A percentile compares a stretch with the other conserved stretches of the same genome.
Conservation (phyloP, 164 flowering plant species). For the Magnolia changhungtana region DNA sequence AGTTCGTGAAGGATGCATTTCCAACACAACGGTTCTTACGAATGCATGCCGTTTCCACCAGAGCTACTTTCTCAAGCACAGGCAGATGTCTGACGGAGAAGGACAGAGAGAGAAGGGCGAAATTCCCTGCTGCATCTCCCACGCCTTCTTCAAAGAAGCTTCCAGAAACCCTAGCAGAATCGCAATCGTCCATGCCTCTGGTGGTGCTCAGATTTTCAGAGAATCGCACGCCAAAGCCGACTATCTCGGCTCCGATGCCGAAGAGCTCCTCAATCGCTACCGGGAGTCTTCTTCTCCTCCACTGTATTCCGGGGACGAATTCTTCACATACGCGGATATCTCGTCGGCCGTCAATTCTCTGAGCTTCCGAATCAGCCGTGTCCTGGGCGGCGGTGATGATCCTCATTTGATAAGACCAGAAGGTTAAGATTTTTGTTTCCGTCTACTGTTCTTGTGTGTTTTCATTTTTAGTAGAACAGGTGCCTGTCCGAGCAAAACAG, state of each 20-base stretch:
- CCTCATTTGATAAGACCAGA: slow-evolving; percentile 36
- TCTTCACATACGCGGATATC: slow-evolving; percentile 62
- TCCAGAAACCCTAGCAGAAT: slow-evolving; percentile 43
- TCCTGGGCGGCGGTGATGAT: slow-evolving; percentile 56
- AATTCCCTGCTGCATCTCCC: slow-evolving; percentile 62
- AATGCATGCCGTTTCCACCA: too few relatives aligned
- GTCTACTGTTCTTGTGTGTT: background rate
- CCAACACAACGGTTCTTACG: too few relatives aligned
- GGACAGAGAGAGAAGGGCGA: background rate
- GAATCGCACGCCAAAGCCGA: slow-evolving; percentile 14
- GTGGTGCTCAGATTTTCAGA: slow-evolving; percentile 33
- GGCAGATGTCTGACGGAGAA: background rate
- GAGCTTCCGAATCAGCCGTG: slow-evolving; percentile 46
- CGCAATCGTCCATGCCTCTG: slow-evolving; percentile 65
- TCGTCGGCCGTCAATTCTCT: slow-evolving; percentile 50
- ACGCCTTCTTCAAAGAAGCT: slow-evolving; percentile 54
- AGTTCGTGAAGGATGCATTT: too few relatives aligned
- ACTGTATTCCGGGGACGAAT: slow-evolving; percentile 49
- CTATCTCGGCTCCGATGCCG: slow-evolving; percentile 2
- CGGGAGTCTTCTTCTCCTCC: slow-evolving; percentile 25
- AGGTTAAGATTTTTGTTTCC: slow-evolving; percentile 26
- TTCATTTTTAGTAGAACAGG: background rate
- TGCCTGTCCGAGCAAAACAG: background rate
- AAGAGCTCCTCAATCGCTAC: slow-evolving; percentile 11
- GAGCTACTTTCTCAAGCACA: background rate